Base-by-base conservation (phyloP, 1,139 yeast genomes). In the Suhomyces terraborum region DNA sequence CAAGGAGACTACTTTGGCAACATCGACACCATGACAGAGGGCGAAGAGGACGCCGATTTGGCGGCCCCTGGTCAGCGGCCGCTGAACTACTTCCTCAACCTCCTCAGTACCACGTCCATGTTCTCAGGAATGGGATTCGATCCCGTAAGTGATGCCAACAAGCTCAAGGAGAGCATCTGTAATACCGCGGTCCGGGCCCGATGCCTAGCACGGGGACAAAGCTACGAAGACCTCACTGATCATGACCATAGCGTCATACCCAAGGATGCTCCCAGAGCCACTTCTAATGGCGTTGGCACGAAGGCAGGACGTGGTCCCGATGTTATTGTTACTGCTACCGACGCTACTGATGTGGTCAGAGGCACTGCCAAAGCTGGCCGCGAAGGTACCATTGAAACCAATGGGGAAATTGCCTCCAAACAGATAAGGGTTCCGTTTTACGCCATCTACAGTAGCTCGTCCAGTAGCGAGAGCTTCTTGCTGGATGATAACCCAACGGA, bases 41-140 rank as follows among this genome's bases (percentile, higher is more conserved):
- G 54, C 5, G 68, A 62, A 14, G 34, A 42, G 4, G 61, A 56
- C 31, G 47, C 40, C 8, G 66, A 66, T 6, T 37, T 35, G 14
- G 56, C 63, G 2, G 40, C 48, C 20, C 50, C 51, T 4, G 62
- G 52, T 41, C 34, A 21, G 43, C 40, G 44, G 23, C 48, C 56
- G 3, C 50, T 48, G 34, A 54, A 53, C 43, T 60, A 56, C 41
- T 55, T 50, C 16, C 35, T 44, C 28, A 48, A 50, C 26, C 37
- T 54, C 38, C 34, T 56, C 8, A 46, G 58, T 16, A 49, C 56
- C 3, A 54, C 58, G 1, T 54, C 55, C 19, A 47, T 54, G 14
- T 49, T 45, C 30, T 46, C 56, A 3, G 56, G 58, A 1, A 40
- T 52, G 4, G 51, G 48, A 2, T 24, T 40, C 16, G 42, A 40